These are phyloP conservation scores for Diaporthe nobilis DNA, from an alignment of 2,329 filamentous ascomycete species.

Conservation along the genomic window DNA sequence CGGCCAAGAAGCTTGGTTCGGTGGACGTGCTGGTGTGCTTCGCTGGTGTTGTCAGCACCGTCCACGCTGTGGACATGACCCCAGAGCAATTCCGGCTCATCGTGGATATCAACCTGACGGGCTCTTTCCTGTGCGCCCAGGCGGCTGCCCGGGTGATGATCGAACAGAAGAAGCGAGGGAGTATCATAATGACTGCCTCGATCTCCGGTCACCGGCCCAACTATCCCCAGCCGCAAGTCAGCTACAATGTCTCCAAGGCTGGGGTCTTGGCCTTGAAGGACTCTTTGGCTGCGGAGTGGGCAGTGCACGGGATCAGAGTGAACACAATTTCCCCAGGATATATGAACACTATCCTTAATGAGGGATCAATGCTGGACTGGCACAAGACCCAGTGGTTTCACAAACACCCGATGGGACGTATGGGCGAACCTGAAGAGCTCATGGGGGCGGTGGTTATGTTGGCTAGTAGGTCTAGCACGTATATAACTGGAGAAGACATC, in stretches of 20 bases:
- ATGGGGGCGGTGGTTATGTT: constrained; percentile 74
- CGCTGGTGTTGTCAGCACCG: constrained; percentile 77
- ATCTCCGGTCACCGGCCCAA: constrained; percentile 80
- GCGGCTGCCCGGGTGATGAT: constrained; percentile 71
- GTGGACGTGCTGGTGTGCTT: constrained; percentile 74
- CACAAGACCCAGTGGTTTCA: constrained; percentile 69
- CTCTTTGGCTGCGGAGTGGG: constrained; percentile 81
- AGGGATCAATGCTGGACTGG: constrained; percentile 69
- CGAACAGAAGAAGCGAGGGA: constrained; percentile 63
- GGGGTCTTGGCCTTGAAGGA: constrained; percentile 74
- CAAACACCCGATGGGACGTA: constrained; percentile 74
- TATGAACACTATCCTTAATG: constrained; percentile 83
- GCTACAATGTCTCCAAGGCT: constrained; percentile 81
- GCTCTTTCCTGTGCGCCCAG: constrained; percentile 78
- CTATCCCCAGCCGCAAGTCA: constrained; percentile 78
- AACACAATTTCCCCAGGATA: constrained; percentile 82
- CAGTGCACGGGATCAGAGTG: constrained; percentile 76
- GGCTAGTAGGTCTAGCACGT: constrained; percentile 72
- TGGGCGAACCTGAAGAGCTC: constrained; percentile 75
- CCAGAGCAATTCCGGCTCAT: constrained; percentile 72
- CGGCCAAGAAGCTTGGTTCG: constrained; percentile 60
- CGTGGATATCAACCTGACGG: constrained; percentile 80
- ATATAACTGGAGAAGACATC: constrained; percentile 78
- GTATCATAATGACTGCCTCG: constrained; percentile 76
- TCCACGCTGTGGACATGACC: constrained; percentile 72